Percentiles rank a stretch among this genome's conserved stretches.
These are phyloP conservation scores for Penicillium bovifimosum DNA, from an alignment of 495 filamentous ascomycete genomes.

Conservation along the genomic window DNA sequence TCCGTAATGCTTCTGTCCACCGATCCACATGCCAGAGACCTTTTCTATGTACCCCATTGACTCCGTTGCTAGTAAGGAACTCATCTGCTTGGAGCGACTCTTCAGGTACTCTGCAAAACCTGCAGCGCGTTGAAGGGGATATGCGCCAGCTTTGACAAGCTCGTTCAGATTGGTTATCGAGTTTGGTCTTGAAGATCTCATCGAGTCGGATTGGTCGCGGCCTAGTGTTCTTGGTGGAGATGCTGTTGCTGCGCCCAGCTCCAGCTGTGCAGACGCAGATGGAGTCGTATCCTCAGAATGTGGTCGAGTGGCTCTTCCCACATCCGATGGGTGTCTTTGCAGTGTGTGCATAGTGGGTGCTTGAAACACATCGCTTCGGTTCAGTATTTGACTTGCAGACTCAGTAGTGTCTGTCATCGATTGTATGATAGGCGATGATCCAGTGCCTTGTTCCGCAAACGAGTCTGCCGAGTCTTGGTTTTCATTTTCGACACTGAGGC, in stretches of 20 bases:
- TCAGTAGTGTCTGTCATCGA: slow-evolving; percentile 67
- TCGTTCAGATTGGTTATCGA: slow-evolving; percentile 32
- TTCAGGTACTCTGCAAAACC: slow-evolving; percentile 80
- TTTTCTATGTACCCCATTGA: slow-evolving; percentile 98
- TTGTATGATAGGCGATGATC: slow-evolving; percentile 63
- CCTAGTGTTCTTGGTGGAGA: background rate
- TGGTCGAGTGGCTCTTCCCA: slow-evolving; percentile 24
- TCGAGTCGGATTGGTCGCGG: slow-evolving; percentile 22
- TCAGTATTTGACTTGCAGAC: slow-evolving; percentile 86
- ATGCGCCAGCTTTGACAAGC: slow-evolving; percentile 66
- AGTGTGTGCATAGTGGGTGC: slow-evolving; percentile 64
- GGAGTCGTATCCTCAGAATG: slow-evolving; percentile 42
- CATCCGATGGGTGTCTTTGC: slow-evolving; percentile 27
- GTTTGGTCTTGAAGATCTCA: background rate
- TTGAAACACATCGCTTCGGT: slow-evolving; percentile 81
- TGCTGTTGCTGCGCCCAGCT: background rate
- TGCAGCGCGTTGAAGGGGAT: slow-evolving; percentile 81
- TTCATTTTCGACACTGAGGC: slow-evolving; percentile 53
- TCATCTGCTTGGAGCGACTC: slow-evolving; percentile 72
- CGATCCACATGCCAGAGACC: slow-evolving; percentile 96
- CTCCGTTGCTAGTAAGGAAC: slow-evolving; percentile 78
- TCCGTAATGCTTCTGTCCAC: slow-evolving; percentile 82
- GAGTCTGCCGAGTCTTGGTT: slow-evolving; percentile 71
- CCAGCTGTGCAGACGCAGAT: slow-evolving; percentile 20
- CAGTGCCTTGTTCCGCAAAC: slow-evolving; percentile 60